These are phyloP conservation scores for Ophiostoma fasciatum DNA, from an alignment of 2,329 filamentous ascomycete species.

Conservation along the genomic window DNA sequence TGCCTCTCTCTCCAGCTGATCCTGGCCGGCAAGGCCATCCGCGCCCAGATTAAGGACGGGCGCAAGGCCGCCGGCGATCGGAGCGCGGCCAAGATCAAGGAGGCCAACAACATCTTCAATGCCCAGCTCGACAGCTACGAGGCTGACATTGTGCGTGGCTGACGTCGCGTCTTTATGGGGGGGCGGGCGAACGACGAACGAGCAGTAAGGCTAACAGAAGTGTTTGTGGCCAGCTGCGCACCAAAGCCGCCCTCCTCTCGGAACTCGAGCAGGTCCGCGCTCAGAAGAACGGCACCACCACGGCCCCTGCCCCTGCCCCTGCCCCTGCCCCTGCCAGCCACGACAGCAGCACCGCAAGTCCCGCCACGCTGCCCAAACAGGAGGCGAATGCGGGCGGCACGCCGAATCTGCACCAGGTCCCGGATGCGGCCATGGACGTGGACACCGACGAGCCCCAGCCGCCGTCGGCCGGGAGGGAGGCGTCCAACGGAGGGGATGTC, in stretches of 20 bases:
- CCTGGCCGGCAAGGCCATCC: slow-evolving; percentile 43
- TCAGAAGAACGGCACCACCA: slow-evolving; percentile 15
- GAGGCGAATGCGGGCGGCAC: slow-evolving; percentile 3
- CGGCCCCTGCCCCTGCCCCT: slow-evolving; percentile 5
- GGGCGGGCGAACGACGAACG: too few relatives aligned
- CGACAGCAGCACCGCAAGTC: too few relatives aligned
- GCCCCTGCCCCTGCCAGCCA: too few relatives aligned
- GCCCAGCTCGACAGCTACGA: slow-evolving; percentile 41
- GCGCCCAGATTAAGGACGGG: slow-evolving; percentile 30
- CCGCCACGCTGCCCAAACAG: neutral
- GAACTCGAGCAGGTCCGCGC: slow-evolving; percentile 32
- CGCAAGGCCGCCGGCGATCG: slow-evolving; percentile 21
- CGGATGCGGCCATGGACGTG: slow-evolving; percentile 17
- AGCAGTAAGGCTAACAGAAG: too few relatives aligned
- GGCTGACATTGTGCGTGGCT: slow-evolving; percentile 38
- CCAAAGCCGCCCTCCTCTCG: slow-evolving; percentile 40
- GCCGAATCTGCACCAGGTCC: slow-evolving; percentile 11
- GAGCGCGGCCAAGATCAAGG: slow-evolving; percentile 28
- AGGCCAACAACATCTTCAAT: slow-evolving; percentile 35
- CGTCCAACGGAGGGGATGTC: slow-evolving; percentile 4
- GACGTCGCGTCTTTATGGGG: too few relatives aligned
- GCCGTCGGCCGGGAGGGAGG: neutral
- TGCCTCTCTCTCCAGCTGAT: slow-evolving; percentile 29
- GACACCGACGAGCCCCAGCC: slow-evolving; percentile 13
- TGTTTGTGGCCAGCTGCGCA: slow-evolving; percentile 25